Conservation (phyloP, 371 early-diverging fungal genomes). For the Capillidium heterosporum region DNA sequence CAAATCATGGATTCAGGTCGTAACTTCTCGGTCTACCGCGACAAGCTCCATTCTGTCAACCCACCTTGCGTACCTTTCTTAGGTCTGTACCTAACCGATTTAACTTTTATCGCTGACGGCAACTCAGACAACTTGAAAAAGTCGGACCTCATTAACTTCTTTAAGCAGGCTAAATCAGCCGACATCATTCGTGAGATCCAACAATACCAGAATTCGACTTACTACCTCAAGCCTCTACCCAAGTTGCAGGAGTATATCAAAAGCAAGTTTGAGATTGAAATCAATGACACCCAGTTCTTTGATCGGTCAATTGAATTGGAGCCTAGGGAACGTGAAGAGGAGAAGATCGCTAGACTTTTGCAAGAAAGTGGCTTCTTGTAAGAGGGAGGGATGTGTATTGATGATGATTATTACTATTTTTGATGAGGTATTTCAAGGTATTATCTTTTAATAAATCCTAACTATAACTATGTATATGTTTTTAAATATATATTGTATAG, state of each 20-base stretch:
- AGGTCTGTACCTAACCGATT: constrained; percentile 72
- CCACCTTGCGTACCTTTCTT: constrained; percentile 88
- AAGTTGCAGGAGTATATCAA: constrained; percentile 64
- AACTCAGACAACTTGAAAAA: constrained; percentile 46
- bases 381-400: no score
- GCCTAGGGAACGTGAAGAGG: constrained; percentile 73
- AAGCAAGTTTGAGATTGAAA: constrained; percentile 28
- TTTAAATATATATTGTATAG: no score
- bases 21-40: constrained; percentile 75
- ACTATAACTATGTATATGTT: no score
- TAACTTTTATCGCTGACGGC: constrained; percentile 88
- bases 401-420: no score
- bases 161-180: constrained; percentile 70
- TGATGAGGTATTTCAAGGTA: no score
- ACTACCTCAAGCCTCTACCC: constrained; percentile 47
- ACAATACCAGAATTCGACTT: constrained; percentile 78
- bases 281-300: constrained; percentile 38
- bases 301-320: constrained; percentile 44
- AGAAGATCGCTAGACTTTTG: constrained; percentile 65
- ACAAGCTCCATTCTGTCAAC: constrained; percentile 60
- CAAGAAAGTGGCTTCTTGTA: constrained; percentile 76
- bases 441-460: no score
- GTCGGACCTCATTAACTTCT: constrained; percentile 68
- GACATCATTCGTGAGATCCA: constrained; percentile 84
- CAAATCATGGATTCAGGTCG: constrained; percentile 54